Evolutionary conservation across 2,329 filamentous ascomycete species (phyloP).

Genomic region (Geoglossum cookeanum): DNA sequence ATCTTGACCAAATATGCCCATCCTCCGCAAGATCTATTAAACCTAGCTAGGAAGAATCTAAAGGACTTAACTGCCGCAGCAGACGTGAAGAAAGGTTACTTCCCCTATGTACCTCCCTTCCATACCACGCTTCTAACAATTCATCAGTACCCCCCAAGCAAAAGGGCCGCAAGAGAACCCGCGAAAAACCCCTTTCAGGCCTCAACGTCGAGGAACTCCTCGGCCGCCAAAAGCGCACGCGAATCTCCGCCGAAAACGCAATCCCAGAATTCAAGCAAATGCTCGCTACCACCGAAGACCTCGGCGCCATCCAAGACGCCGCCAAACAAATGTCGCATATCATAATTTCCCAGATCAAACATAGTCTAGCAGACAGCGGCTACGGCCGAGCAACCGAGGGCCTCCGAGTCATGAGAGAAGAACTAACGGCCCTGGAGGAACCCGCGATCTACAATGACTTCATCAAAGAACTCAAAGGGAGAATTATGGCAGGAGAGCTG

Average conservation of each 20-base stretch:
- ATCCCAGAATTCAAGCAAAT: slow-evolving; percentile 82
- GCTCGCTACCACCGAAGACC: slow-evolving; percentile 39
- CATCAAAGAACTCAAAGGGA: slow-evolving; percentile 49
- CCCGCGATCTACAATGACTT: slow-evolving; percentile 61
- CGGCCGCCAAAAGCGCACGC: slow-evolving; percentile 33
- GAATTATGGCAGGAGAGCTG: slow-evolving; percentile 47
- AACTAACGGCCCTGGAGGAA: slow-evolving; percentile 57
- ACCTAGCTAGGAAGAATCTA: slow-evolving; percentile 37
- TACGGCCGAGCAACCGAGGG: slow-evolving; percentile 61
- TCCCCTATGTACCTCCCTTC: neutral
- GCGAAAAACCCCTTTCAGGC: slow-evolving; percentile 74
- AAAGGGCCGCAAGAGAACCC: slow-evolving; percentile 48
- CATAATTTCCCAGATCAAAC: slow-evolving; percentile 45
- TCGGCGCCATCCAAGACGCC: slow-evolving; percentile 44
- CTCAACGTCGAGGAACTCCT: slow-evolving; percentile 73
- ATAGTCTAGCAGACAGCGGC: slow-evolving; percentile 55
- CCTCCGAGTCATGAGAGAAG: slow-evolving; percentile 57
- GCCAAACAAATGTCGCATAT: slow-evolving; percentile 57
- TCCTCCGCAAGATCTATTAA: slow-evolving; percentile 47
- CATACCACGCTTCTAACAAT: neutral
- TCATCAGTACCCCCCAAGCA: slow-evolving; percentile 53
- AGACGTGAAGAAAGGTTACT: slow-evolving; percentile 61
- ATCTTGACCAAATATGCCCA: slow-evolving; percentile 53
- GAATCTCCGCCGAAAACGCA: slow-evolving; percentile 50
- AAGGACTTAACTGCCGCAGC: slow-evolving; percentile 47